A percentile compares a stretch with the other conserved stretches of the same genome.
phyloP scores from a whole-genome alignment of 305 asterid species.

The Solanum hybrid region DNA sequence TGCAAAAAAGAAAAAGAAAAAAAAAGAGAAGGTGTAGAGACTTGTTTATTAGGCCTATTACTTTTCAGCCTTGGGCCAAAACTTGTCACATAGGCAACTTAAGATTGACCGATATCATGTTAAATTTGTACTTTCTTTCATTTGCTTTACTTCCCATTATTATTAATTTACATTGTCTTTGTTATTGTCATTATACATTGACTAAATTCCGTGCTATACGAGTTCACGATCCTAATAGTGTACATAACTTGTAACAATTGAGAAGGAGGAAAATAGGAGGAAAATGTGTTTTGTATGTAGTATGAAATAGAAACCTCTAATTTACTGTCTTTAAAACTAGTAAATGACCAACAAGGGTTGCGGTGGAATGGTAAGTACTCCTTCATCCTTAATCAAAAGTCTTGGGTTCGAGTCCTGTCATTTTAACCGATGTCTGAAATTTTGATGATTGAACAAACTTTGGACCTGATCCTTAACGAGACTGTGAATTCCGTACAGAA shows the following conservation, averaged over 20 bases:
- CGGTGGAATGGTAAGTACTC: neutral
- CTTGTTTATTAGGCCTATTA: neutral
- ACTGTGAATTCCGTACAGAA: too few relatives aligned
- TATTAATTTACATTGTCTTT: neutral
- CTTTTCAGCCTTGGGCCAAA: neutral
- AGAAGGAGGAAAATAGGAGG: neutral
- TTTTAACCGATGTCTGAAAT: too few relatives aligned
- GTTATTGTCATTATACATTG: neutral
- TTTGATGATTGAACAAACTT: neutral
- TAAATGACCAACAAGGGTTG: neutral
- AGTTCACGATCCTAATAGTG: neutral
- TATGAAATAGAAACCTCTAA: neutral
- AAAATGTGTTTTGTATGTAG: neutral
- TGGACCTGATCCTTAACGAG: neutral
- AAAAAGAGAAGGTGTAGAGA: neutral
- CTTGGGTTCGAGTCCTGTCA: neutral
- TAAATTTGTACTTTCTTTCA: neutral
- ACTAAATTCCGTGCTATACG: neutral
- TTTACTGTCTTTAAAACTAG: neutral
- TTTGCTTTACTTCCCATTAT: neutral
- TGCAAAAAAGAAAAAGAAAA: neutral
- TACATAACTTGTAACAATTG: neutral
- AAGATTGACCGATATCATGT: neutral
- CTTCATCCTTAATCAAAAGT: too few relatives aligned
- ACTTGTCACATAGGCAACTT: neutral